Conservation (phyloP, 768 basidiomycete species). For the Pleurotus sapidus region DNA sequence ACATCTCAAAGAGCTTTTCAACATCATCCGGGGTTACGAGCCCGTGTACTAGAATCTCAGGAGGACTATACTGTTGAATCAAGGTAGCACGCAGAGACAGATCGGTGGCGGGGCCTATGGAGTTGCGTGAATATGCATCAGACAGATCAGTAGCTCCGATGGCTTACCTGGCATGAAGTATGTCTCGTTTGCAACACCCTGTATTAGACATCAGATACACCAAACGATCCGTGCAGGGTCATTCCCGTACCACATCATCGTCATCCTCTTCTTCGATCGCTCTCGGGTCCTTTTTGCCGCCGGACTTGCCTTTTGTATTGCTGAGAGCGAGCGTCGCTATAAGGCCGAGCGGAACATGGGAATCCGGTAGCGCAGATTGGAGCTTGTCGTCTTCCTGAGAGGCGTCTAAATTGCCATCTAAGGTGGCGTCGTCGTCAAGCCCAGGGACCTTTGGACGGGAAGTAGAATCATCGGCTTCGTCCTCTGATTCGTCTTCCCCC, state of each 20-base stretch:
- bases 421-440: conserved; percentile 24
- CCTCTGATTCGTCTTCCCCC: conserved; percentile 42
- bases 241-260: conserved; percentile 53
- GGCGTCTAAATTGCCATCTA: conserved; percentile 19
- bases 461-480: conserved; percentile 27
- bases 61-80: conserved; percentile 77
- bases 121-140: neutral
- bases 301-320: conserved; percentile 33
- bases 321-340: conserved; percentile 71
- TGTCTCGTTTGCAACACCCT: conserved; percentile 80
- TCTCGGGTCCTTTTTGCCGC: conserved; percentile 30
- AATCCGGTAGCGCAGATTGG: conserved; percentile 57
- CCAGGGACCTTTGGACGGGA: neutral
- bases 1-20: conserved; percentile 84
- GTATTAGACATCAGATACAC: conserved; percentile 9
- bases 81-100: conserved; percentile 65
- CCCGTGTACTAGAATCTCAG: conserved; percentile 79
- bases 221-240: neutral
- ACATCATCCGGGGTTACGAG: conserved; percentile 77
- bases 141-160: conserved; percentile 2
- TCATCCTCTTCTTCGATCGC: conserved; percentile 46
- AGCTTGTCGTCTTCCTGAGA: conserved; percentile 43
- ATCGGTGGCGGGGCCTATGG: conserved; percentile 66
- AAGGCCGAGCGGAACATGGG: conserved; percentile 71
- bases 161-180: conserved; percentile 75